Percentiles rank a stretch among this genome's conserved stretches.
phyloP scores from a whole-genome alignment of 2,329 filamentous ascomycete species.

The Grosmannia serpens region DNA sequence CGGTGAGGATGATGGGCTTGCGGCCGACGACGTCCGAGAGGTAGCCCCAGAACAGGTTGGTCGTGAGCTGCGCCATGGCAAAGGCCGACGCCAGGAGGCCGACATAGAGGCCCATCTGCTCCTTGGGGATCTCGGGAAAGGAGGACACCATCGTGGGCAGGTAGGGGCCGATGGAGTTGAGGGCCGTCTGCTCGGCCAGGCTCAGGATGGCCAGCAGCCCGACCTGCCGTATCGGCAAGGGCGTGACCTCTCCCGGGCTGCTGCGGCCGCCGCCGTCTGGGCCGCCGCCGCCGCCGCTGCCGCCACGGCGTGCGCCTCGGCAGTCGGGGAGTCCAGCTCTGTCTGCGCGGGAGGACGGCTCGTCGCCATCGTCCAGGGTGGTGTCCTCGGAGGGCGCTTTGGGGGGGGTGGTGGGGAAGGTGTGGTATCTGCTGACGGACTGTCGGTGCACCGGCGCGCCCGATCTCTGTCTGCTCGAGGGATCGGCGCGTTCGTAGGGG shows the following conservation, averaged over 20 bases:
- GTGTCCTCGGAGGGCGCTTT: constrained; percentile 44
- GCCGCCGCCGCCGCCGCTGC: not conserved
- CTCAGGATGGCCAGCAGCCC: constrained; percentile 77
- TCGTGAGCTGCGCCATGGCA: constrained; percentile 81
- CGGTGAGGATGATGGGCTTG: constrained; percentile 71
- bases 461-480: constrained; percentile 25
- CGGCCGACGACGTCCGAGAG: constrained; percentile 67
- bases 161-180: constrained; percentile 95
- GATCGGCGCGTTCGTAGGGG: constrained; percentile 11
- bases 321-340: not conserved
- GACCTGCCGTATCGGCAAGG: constrained; percentile 74
- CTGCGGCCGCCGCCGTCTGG: constrained; percentile 12
- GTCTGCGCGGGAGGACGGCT: constrained; percentile 13
- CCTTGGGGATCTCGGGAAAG: constrained; percentile 66
- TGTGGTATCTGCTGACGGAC: constrained; percentile 59
- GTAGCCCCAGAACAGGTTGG: constrained; percentile 87
- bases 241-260: constrained; percentile 41
- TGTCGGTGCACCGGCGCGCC: constrained; percentile 32
- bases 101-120: constrained; percentile 73
- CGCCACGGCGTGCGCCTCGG: not conserved
- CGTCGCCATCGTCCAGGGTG: constrained; percentile 10
- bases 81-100: constrained; percentile 85
- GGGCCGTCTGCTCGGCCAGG: constrained; percentile 84
- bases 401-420: constrained; percentile 66
- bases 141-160: constrained; percentile 81